Evolutionary conservation across 768 basidiomycete genomes (phyloP), one percentile per base, ranked within the genome.

Genomic region (Termitomyces heimii): DNA sequence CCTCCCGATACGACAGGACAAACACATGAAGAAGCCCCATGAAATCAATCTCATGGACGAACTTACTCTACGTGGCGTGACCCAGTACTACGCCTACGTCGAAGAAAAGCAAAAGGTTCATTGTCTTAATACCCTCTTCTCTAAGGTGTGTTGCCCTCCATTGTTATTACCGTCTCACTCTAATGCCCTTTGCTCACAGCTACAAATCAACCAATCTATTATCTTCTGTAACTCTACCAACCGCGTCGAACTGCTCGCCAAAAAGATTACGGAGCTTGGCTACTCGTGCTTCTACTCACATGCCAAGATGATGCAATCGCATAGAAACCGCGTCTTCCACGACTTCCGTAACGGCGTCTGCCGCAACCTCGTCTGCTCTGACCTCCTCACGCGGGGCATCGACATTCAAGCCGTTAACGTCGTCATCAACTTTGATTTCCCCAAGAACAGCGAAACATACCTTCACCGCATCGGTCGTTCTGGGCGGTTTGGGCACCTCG

Each of bases 221-320:
- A 99, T 99, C 70, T 99, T 99, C 77, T 99, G 96, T 77, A 99
- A 99, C 81, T 98, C 96, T 62, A 99, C 96, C 67, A 97, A 98
- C 79, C 94, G 96, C 57, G 96, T 99, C 77, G 96, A 99, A 75
- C 89, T 99, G 48, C 83, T 99, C 65, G 96, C 96, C 60, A 98
- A 98, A 79, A 99, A 99, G 77, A 94, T 99, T 65, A 99, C 96
- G 13, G 97, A 99, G 68, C 88, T 98, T 53, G 96, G 96, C 62
- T 99, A 98, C 72, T 99, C 96, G 44, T 99, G 96, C 80, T 99
- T 99, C 85, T 99, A 97, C 81, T 98, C 96, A 51, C 96, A 99
- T 72, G 96, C 96, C 53, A 96, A 95, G 78, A 99, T 99, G 96
- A 86, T 98, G 14, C 96, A 99, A 76, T 88, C 90, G 32, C 94